These are phyloP conservation scores for Cryphonectria parasitica DNA, from an alignment of 2,329 filamentous ascomycete species.

Conservation along the genomic window DNA sequence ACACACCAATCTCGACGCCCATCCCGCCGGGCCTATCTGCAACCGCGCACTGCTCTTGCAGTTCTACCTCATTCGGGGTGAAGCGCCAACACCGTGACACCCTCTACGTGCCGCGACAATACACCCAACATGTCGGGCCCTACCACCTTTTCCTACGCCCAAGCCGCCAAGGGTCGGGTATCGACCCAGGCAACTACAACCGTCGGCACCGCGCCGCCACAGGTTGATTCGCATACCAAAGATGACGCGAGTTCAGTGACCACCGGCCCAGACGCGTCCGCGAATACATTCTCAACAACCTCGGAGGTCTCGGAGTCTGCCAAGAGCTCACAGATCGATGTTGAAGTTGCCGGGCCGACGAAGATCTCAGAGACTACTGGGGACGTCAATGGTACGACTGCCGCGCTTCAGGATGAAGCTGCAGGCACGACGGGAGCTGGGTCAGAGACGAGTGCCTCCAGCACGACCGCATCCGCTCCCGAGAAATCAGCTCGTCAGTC, in stretches of 20 bases:
- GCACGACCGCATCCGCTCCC: slow-evolving; percentile 27
- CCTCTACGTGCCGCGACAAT: slow-evolving; percentile 13
- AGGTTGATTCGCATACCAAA: slow-evolving; percentile 39
- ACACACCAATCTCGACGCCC: slow-evolving; percentile 21
- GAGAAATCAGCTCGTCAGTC: slow-evolving; percentile 59
- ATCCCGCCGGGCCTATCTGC: slow-evolving; percentile 24
- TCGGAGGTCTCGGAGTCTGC: slow-evolving; percentile 37
- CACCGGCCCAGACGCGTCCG: slow-evolving; percentile 41
- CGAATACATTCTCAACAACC: slow-evolving; percentile 43
- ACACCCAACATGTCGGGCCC: slow-evolving; percentile 52
- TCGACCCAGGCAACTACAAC: slow-evolving; percentile 45
- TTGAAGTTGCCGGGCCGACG: slow-evolving; percentile 34
- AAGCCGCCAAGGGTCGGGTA: slow-evolving; percentile 83
- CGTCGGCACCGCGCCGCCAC: slow-evolving; percentile 39
- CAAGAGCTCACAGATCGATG: slow-evolving; percentile 33
- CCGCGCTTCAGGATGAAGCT: slow-evolving; percentile 41
- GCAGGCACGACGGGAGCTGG: slow-evolving; percentile 28
- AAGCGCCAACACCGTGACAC: slow-evolving; percentile 20
- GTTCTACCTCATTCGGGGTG: slow-evolving; percentile 20
- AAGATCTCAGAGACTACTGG: slow-evolving; percentile 36
- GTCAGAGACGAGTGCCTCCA: slow-evolving; percentile 26
- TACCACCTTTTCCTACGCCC: slow-evolving; percentile 86
- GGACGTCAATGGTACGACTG: slow-evolving; percentile 38
- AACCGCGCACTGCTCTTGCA: slow-evolving; percentile 24
- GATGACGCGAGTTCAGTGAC: slow-evolving; percentile 41